phyloP scores from a whole-genome alignment of 345 rosid species.

The Pseudoturritis turrita region DNA sequence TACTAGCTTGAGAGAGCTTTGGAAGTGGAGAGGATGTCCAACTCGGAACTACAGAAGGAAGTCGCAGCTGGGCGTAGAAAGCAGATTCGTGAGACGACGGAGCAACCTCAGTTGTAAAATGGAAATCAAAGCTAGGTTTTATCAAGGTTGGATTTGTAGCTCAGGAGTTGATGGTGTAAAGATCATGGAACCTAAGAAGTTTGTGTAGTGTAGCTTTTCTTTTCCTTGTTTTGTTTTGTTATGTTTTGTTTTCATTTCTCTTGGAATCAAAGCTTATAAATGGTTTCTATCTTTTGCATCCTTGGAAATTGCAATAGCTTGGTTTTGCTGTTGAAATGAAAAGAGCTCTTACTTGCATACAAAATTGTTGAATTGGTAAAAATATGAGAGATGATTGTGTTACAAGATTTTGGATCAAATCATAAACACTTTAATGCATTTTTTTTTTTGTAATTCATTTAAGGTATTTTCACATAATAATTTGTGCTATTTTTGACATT shows the following conservation, averaged over 20 bases:
- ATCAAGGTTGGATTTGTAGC: background rate
- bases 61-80: conserved; percentile 25
- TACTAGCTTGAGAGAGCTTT: conserved; percentile 78
- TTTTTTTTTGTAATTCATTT: too few species aligned
- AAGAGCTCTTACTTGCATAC: too few species aligned
- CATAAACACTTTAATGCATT: too few species aligned
- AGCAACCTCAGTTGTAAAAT: conserved; percentile 5
- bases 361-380: too few species aligned
- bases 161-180: background rate
- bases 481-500: too few species aligned
- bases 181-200: background rate
- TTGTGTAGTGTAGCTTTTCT: background rate
- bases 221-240: too few species aligned
- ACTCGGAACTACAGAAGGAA: conserved; percentile 74
- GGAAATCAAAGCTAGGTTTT: background rate
- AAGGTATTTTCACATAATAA: too few species aligned
- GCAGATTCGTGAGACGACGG: conserved; percentile 7
- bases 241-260: too few species aligned
- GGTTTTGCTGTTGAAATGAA: background rate
- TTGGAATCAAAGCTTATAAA: background rate
- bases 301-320: background rate
- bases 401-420: too few species aligned
- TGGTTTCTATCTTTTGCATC: background rate
- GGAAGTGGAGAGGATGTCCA: conserved; percentile 78
- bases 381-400: too few species aligned